These are phyloP conservation scores for Kalanchoe fedtschenkoi DNA, from an alignment of 164 flowering plant genomes.

Conservation along the genomic window DNA sequence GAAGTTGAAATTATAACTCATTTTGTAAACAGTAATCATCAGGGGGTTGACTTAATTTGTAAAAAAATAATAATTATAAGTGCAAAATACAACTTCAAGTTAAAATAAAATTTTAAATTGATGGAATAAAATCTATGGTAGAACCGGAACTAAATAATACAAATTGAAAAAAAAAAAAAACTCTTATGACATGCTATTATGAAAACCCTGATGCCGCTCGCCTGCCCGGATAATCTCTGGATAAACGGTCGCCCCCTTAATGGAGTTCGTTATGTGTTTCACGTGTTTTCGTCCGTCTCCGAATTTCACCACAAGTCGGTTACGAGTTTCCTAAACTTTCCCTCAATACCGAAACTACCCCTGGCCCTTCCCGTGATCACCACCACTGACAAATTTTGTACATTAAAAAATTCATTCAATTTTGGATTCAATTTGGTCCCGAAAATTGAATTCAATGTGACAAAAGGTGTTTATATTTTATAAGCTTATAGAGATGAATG, in stretches of 20 bases:
- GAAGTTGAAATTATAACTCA: too few relatives aligned
- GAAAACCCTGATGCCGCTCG: too few relatives aligned
- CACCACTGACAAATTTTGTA: background rate
- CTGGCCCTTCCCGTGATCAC: background rate
- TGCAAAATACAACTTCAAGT: too few relatives aligned
- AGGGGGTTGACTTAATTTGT: too few relatives aligned
- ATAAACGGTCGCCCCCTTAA: background rate
- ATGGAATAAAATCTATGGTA: too few relatives aligned
- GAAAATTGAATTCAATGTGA: background rate
- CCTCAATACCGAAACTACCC: background rate
- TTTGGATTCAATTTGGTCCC: background rate
- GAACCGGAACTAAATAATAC: too few relatives aligned
- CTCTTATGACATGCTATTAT: too few relatives aligned
- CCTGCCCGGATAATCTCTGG: background rate
- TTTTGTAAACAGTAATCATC: too few relatives aligned
- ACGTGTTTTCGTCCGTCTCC: slow-evolving; percentile 1
- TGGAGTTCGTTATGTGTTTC: slow-evolving; percentile 1
- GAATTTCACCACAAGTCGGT: background rate
- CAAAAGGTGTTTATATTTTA: background rate
- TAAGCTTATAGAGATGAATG: background rate
- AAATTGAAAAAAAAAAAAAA: too few relatives aligned
- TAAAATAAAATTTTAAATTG: too few relatives aligned
- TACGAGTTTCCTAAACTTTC: background rate
- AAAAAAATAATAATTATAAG: too few relatives aligned
- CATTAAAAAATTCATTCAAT: background rate